These are phyloP conservation scores for Tolypocladium tundrense DNA, from an alignment of 2,329 filamentous ascomycete genomes.

Conservation along the genomic window DNA sequence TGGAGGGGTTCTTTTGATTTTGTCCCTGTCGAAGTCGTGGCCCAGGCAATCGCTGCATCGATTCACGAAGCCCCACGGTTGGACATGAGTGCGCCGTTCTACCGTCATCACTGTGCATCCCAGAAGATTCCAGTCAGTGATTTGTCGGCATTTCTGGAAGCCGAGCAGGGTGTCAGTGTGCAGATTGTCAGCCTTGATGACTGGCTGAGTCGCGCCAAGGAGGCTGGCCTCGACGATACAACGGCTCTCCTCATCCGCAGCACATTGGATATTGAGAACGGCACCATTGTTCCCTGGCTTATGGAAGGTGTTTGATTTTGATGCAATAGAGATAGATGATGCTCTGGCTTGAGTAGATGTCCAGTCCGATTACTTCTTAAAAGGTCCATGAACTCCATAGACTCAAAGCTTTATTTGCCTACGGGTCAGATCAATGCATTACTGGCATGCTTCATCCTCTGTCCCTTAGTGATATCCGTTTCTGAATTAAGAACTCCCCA, in stretches of 20 bases:
- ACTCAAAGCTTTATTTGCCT: no score
- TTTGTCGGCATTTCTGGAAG: neutral
- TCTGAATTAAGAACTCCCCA: no score
- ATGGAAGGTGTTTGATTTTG: neutral
- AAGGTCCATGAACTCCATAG: no score
- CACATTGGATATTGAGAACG: neutral
- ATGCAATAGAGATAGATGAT: neutral
- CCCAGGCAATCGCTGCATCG: neutral
- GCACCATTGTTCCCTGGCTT: neutral
- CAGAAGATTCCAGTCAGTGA: neutral
- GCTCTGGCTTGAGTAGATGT: no score
- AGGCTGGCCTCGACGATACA: neutral
- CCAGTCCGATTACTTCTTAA: no score
- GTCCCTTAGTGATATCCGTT: no score
- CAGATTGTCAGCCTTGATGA: neutral
- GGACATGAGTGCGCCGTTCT: neutral
- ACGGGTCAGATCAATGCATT: no score
- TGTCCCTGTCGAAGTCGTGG: neutral
- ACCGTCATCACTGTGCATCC: neutral
- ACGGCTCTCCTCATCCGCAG: neutral
- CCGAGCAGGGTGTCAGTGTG: neutral
- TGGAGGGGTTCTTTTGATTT: neutral
- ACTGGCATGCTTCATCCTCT: no score
- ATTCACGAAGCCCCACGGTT: neutral
- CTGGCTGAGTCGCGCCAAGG: neutral